Evolutionary conservation across 805 yeast genomes (phyloP).

Genomic region (Wickerhamiella kurtzmanii): DNA sequence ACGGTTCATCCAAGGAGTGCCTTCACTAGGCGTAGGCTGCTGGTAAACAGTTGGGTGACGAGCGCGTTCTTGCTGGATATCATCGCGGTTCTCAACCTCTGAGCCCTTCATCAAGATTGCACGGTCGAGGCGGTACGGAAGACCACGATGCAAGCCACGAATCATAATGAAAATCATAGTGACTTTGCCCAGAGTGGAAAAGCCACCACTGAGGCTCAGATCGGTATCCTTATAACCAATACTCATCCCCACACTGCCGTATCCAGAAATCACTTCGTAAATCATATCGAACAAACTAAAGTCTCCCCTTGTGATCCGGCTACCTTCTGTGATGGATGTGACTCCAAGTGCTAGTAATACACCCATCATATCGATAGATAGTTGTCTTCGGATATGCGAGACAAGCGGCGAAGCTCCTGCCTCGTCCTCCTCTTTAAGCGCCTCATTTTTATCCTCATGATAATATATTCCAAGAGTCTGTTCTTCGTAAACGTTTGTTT

Average conservation of each 20-base stretch:
- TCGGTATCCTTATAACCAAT: slow-evolving; percentile 60
- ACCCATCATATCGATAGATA: slow-evolving; percentile 92
- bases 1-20: slow-evolving; percentile 14
- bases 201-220: slow-evolving; percentile 62
- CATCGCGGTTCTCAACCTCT: slow-evolving; percentile 24
- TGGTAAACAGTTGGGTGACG: slow-evolving; percentile 11
- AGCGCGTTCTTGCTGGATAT: slow-evolving; percentile 15
- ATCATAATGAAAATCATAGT: slow-evolving; percentile 82
- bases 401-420: slow-evolving; percentile 26
- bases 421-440: slow-evolving; percentile 6
- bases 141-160: slow-evolving; percentile 92
- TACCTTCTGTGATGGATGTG: slow-evolving; percentile 75
- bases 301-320: slow-evolving; percentile 29
- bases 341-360: slow-evolving; percentile 73
- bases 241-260: slow-evolving; percentile 91
- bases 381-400: slow-evolving; percentile 71
- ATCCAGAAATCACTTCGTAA: slow-evolving; percentile 87
- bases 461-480: slow-evolving; percentile 86
- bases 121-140: slow-evolving; percentile 85
- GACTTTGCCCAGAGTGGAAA: slow-evolving; percentile 60
- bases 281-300: slow-evolving; percentile 41
- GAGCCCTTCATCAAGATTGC: slow-evolving; percentile 79
- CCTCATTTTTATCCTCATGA: slow-evolving; percentile 11
- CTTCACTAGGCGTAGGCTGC: not conserved
- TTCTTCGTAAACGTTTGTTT: slow-evolving; percentile 96